phyloP scores from a whole-genome alignment of 805 yeast species.

The Candida railenensis region DNA sequence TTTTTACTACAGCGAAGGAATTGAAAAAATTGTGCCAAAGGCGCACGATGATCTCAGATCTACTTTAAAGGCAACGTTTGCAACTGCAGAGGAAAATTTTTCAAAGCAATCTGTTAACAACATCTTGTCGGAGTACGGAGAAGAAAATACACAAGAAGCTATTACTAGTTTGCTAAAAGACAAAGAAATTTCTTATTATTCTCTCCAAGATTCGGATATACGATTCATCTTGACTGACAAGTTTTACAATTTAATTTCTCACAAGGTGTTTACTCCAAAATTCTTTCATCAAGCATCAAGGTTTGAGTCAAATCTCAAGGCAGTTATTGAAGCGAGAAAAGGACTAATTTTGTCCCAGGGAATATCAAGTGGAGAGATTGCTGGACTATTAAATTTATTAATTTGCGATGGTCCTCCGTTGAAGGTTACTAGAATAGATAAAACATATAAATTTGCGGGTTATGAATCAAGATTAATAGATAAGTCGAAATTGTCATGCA shows the following conservation, averaged over 20 bases:
- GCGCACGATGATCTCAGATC: slow-evolving; percentile 37
- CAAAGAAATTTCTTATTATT: slow-evolving; percentile 52
- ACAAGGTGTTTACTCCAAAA: slow-evolving; percentile 32
- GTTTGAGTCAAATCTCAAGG: slow-evolving; percentile 44
- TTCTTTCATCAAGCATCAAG: slow-evolving; percentile 46
- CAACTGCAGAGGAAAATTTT: slow-evolving; percentile 50
- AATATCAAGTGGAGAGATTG: slow-evolving; percentile 62
- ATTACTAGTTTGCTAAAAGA: slow-evolving; percentile 50
- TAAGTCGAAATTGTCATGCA: slow-evolving; percentile 64
- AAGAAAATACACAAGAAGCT: slow-evolving; percentile 49
- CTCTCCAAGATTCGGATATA: slow-evolving; percentile 37
- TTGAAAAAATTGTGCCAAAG: slow-evolving; percentile 9
- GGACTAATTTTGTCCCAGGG: slow-evolving; percentile 58
- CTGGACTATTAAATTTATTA: slow-evolving; percentile 56
- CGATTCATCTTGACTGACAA: slow-evolving; percentile 59
- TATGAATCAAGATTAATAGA: slow-evolving; percentile 79
- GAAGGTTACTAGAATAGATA: slow-evolving; percentile 52
- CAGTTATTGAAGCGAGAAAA: slow-evolving; percentile 43
- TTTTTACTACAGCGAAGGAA: slow-evolving; percentile 35
- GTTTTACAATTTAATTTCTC: slow-evolving; percentile 38
- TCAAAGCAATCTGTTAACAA: slow-evolving; percentile 45
- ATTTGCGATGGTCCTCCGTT: slow-evolving; percentile 15
- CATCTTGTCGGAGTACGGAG: slow-evolving; percentile 46
- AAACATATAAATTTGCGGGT: slow-evolving; percentile 50
- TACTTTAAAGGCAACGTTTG: slow-evolving; percentile 54